Evolutionary conservation across 768 basidiomycete species (phyloP).

Genomic region (Podaxis sp.): DNA sequence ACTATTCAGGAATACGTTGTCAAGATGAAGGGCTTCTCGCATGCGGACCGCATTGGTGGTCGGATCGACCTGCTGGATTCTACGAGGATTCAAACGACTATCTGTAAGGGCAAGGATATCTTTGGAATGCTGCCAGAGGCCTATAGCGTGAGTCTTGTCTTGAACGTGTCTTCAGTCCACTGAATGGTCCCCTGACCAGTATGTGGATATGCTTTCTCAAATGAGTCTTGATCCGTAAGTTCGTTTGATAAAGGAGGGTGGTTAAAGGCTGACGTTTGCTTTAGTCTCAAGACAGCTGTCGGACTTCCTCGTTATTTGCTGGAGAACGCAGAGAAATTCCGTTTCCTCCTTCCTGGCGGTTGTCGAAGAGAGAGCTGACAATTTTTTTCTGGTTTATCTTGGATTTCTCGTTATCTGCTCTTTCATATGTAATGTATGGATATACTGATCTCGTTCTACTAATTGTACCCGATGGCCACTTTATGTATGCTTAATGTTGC

Average conservation of each 20-base stretch:
- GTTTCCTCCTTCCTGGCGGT: conserved; percentile 56
- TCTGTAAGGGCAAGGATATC: conserved; percentile 62
- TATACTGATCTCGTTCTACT: not conserved
- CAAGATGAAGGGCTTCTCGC: conserved; percentile 64
- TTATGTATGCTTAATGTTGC: not conserved
- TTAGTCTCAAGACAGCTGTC: conserved; percentile 44
- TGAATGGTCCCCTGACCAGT: conserved; percentile 30
- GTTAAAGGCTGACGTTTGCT: not conserved
- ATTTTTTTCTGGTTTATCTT: not conserved
- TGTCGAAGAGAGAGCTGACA: conserved; percentile 36
- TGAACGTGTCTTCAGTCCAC: not conserved
- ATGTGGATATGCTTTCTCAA: conserved; percentile 50
- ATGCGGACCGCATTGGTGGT: conserved; percentile 59
- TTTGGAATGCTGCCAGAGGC: conserved; percentile 69
- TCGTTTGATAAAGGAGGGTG: not conserved
- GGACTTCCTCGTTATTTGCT: conserved; percentile 53
- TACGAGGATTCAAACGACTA: conserved; percentile 51
- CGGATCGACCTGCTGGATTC: conserved; percentile 46
- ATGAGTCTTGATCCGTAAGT: conserved; percentile 54
- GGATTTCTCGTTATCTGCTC: not conserved
- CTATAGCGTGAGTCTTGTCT: conserved; percentile 41
- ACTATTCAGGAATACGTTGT: conserved; percentile 55
- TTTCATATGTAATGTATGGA: not conserved
- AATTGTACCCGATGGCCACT: not conserved
- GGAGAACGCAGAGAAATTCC: conserved; percentile 48